Base-by-base conservation (phyloP, 2,329 filamentous ascomycete genomes). In the Venturia oleaginea region DNA sequence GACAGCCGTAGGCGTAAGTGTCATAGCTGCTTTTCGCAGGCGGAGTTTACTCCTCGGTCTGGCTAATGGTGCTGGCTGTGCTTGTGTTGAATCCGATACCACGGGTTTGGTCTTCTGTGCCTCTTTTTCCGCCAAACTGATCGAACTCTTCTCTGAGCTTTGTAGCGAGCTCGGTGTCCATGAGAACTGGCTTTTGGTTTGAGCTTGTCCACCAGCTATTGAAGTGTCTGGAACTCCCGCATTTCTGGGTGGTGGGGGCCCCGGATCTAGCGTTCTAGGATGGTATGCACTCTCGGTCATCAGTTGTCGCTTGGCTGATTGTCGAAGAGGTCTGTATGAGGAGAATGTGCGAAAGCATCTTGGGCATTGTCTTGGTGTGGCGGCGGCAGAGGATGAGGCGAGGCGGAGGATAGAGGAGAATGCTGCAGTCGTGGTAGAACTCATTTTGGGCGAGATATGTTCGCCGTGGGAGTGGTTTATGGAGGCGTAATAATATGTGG, bases 21-120 rank as follows among this genome's bases (percentile, higher is more conserved):
- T 91, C 80, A 99, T 93, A 1, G 93, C 91, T 0, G 94, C 92
- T 79, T 97, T 97, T 65, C 92, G 86, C 15, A 93, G 84, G 43
- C 88, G 84, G 38, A 96, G 81, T 73, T 88, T 92, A 72, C 79
- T 80, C 68, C 83, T 82, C n/a, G 64, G 55, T 64, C 70, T 67
- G 27, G 67, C 59, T 59, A 68, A 65, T 38, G 68, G 34, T 62
- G 67, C 61, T 40, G 70, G 32, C 61, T 75, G 67, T 32, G 76
- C 64, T 32, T 76, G 69, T 22, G 77, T 68, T 54, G n/a, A 71
- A 68, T 30, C 40, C 32, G 34, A n/a, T 8, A 63, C 22, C 59
- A 76, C 73, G 13, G 83, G 77, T 71, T 85, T 86, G 40, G 85
- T 78, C 72, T 85, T 87, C 72, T 92, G 89, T 1, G 86, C 84